Base-by-base conservation (phyloP, 164 flowering plant genomes). In the Kingdonia uniflora region DNA sequence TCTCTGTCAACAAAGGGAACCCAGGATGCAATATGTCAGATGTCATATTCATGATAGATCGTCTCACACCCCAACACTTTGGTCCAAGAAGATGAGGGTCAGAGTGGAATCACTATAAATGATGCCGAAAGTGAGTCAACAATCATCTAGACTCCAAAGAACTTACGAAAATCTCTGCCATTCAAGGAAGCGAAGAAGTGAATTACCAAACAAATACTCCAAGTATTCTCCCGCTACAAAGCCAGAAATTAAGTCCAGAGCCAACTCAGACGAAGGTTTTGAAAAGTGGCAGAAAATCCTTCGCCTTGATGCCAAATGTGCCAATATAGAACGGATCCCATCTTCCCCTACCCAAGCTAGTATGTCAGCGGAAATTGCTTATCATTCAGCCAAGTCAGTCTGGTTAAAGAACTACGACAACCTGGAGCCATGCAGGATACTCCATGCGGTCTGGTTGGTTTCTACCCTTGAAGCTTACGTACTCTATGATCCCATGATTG, bases 401-500 rank as follows among this genome's bases (percentile, higher is more conserved):
- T 85, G 95, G 15, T 61, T 92, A 66, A 86, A 78, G 56, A 89
- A 92, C 55, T 88, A 79, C 48, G 84, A 82, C 61, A 87, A n/a
- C n/a, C n/a, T n/a, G n/a, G n/a, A n/a, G n/a, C n/a, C n/a, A n/a
- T n/a, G n/a, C n/a, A n/a, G n/a, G n/a, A n/a, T n/a, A n/a, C n/a
- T n/a, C n/a, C n/a, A n/a, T n/a, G n/a, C n/a, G n/a, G n/a, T n/a
- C n/a, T n/a, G n/a, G n/a, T n/a, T n/a, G n/a, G n/a, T n/a, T n/a
- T n/a, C n/a, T n/a, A n/a, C n/a, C n/a, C n/a, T 91, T 14, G 98
- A 91, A 71, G 98, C 98, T 1, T 91, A 91, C 56, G 92, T 95
- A 1, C 68, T 91, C 1, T 76, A 80, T 58, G 98, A 91, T 61
- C 67, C 82, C 0, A 96, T 87, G 71, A 85, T 82, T 63, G 98